Conservation (phyloP, 2,329 filamentous ascomycete species). For the Cytospora chrysosperma region DNA sequence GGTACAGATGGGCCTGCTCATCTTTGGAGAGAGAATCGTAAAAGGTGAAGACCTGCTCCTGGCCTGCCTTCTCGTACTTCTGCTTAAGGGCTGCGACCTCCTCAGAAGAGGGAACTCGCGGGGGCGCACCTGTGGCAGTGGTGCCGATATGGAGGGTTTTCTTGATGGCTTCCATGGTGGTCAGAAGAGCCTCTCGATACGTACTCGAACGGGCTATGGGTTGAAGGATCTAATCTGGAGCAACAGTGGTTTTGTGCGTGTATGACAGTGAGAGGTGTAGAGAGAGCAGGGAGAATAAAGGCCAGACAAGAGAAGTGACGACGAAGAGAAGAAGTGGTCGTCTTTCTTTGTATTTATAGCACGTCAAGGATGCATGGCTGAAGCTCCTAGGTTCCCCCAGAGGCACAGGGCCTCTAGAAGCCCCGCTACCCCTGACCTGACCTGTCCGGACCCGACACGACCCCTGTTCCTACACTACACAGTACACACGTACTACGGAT, state of each 20-base stretch:
- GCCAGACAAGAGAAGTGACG: neutral
- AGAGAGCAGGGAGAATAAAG: conserved; percentile 7
- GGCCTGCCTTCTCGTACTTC: conserved; percentile 71
- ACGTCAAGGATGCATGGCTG: conserved; percentile 13
- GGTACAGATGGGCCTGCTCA: conserved; percentile 77
- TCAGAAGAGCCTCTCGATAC: neutral
- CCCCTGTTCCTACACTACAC: neutral
- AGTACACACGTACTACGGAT: neutral
- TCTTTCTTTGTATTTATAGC: conserved; percentile 21
- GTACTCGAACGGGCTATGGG: neutral
- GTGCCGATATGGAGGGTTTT: conserved; percentile 40
- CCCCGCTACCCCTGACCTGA: conserved; percentile 14
- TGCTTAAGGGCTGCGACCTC: conserved; percentile 67
- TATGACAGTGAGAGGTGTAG: neutral
- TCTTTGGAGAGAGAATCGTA: conserved; percentile 73
- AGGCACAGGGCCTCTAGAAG: neutral
- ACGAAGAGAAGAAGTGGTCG: conserved; percentile 14
- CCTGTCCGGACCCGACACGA: neutral
- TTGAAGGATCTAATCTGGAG: neutral
- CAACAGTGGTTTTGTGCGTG: neutral
- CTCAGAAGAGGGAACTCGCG: conserved; percentile 59
- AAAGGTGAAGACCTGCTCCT: conserved; percentile 83
- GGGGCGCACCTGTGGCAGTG: conserved; percentile 34
- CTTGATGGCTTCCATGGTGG: conserved; percentile 46
- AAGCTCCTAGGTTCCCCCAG: conserved; percentile 5